Percentiles rank a stretch among this genome's conserved stretches.
Conservation (phyloP, 2,329 filamentous ascomycete species). For the Ceratocystis cacaofunesta region DNA sequence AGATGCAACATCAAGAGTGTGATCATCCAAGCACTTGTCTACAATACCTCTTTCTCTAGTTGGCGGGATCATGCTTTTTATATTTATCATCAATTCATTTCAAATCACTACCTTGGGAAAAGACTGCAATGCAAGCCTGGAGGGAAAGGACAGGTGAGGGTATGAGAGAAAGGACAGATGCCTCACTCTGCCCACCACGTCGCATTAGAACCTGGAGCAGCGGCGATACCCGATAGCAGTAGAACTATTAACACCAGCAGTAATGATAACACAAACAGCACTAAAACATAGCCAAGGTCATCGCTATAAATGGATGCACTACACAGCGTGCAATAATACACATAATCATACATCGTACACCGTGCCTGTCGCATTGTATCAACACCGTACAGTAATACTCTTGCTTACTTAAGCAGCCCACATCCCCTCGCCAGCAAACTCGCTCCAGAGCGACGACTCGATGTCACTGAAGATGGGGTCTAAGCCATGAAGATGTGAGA, state of each 20-base stretch:
- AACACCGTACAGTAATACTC: not conserved
- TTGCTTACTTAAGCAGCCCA: constrained; percentile 21
- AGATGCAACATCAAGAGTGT: not conserved
- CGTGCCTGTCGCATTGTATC: not conserved
- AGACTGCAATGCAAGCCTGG: constrained; percentile 21
- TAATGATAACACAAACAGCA: too few species aligned
- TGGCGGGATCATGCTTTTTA: not conserved
- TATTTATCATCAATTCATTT: constrained; percentile 3
- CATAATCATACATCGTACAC: not conserved
- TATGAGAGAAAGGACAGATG: too few species aligned
- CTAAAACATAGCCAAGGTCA: too few species aligned
- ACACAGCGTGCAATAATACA: not conserved
- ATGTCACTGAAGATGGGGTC: constrained; percentile 29
- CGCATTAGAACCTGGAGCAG: too few species aligned
- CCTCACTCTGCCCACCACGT: not conserved
- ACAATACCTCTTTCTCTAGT: not conserved
- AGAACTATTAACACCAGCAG: too few species aligned
- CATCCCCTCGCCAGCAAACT: constrained; percentile 24
- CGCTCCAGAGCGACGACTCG: constrained; percentile 20
- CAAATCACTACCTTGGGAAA: not conserved
- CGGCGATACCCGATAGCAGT: too few species aligned
- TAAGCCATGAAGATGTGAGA: constrained; percentile 20
- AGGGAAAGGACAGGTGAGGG: too few species aligned
- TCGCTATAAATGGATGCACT: too few species aligned
- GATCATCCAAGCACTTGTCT: not conserved